phyloP scores from a whole-genome alignment of 257 asterid species.

The Solanum appendiculatum region DNA sequence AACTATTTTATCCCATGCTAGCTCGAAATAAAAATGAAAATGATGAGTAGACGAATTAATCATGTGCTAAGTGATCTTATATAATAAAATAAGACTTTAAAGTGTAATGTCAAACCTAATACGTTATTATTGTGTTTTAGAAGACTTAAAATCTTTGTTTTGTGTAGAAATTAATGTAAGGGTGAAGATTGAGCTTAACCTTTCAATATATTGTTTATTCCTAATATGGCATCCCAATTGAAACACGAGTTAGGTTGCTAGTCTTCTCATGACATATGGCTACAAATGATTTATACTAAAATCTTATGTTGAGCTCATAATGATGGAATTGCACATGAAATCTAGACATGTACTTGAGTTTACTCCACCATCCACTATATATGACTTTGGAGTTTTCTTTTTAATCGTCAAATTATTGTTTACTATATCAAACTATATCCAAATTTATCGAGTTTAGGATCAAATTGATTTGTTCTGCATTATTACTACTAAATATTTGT shows the following conservation, averaged over 20 bases:
- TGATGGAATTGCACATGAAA: too few species aligned
- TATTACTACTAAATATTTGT: too few species aligned
- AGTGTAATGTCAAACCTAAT: neutral
- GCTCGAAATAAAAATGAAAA: neutral
- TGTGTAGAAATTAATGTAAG: slow-evolving; percentile 14
- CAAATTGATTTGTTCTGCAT: neutral
- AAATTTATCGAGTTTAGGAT: neutral
- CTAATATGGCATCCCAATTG: neutral
- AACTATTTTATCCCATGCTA: neutral
- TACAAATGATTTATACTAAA: neutral
- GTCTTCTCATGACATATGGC: neutral
- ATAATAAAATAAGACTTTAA: neutral
- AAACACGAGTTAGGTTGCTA: neutral
- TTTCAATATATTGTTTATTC: slow-evolving; percentile 2
- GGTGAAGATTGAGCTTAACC: neutral
- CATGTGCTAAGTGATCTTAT: neutral
- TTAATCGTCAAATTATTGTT: neutral
- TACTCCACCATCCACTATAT: too few species aligned
- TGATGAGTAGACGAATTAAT: neutral
- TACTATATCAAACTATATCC: neutral
- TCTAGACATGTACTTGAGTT: too few species aligned
- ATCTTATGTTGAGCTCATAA: neutral
- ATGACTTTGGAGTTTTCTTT: too few species aligned
- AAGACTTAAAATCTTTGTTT: neutral
- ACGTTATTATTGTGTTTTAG: neutral